Evolutionary conservation across 176 grass and related monocot genomes (phyloP).

Genomic region (Echinochloa phyllopogon): DNA sequence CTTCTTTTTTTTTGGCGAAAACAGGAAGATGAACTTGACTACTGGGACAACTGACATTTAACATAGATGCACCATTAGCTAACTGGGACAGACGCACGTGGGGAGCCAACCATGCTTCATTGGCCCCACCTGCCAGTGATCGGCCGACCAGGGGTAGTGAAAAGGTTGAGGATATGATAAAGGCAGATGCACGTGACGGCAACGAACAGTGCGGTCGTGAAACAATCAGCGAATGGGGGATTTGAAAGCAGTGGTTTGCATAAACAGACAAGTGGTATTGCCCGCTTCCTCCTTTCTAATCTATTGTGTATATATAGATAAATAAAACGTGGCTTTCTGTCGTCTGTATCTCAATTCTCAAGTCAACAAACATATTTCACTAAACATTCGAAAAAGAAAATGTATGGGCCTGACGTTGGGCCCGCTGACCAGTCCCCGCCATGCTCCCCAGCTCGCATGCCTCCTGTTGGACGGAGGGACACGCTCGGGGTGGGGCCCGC

Average conservation of each 20-base stretch:
- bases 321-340: no score
- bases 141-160: background rate
- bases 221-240: background rate
- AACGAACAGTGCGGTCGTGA: background rate
- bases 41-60: background rate
- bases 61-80: background rate
- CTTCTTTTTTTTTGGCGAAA: background rate
- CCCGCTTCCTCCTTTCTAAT: no score
- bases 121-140: background rate
- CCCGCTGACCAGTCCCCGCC: background rate
- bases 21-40: background rate
- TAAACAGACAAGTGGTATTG: no score
- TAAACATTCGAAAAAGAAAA: no score
- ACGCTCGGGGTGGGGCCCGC: background rate
- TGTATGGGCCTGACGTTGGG: background rate
- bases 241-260: background rate
- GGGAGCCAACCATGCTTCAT: background rate
- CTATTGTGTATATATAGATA: no score
- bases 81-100: background rate
- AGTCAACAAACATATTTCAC: no score
- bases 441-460: background rate
- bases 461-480: background rate
- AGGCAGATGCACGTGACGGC: conserved; percentile 17
- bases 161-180: background rate
- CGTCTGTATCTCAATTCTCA: no score